Conservation (phyloP, 164 flowering plant genomes). For the Vitis labrusca region DNA sequence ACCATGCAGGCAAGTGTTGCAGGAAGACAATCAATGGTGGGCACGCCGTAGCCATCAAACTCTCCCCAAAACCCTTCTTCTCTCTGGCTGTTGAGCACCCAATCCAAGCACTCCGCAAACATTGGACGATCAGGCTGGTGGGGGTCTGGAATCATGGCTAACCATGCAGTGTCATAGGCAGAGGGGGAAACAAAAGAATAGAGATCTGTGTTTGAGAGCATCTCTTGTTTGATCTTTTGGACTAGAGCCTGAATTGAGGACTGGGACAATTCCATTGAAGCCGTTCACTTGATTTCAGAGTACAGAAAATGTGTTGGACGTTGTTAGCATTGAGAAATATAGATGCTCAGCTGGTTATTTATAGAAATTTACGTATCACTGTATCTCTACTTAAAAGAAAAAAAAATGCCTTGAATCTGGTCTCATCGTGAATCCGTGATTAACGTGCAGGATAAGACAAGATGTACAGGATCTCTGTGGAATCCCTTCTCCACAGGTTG, state of each 20-base stretch:
- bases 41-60: constrained; percentile 11
- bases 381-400: too few relatives aligned
- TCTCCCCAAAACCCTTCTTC: constrained; percentile 50
- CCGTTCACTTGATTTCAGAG: too few relatives aligned
- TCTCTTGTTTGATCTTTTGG: constrained; percentile 21
- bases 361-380: too few relatives aligned
- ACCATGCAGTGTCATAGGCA: constrained; percentile 62
- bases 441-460: too few relatives aligned
- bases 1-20: constrained; percentile 46
- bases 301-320: too few relatives aligned
- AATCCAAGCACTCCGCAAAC: constrained; percentile 38
- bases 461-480: too few relatives aligned
- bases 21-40: constrained; percentile 34
- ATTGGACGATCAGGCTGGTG: constrained; percentile 18
- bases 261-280: not conserved
- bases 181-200: constrained; percentile 30
- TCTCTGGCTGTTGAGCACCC: constrained; percentile 41
- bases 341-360: too few relatives aligned
- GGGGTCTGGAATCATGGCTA: constrained; percentile 45
- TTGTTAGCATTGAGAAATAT: too few relatives aligned
- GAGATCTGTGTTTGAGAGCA: constrained; percentile 16
- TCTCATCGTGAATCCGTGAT: too few relatives aligned
- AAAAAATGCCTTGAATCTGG: too few relatives aligned
- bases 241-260: constrained; percentile 15
- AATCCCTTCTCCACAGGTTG: too few relatives aligned